Conservation (phyloP, 2,329 filamentous ascomycete genomes). For the Ophiostoma populinum region DNA sequence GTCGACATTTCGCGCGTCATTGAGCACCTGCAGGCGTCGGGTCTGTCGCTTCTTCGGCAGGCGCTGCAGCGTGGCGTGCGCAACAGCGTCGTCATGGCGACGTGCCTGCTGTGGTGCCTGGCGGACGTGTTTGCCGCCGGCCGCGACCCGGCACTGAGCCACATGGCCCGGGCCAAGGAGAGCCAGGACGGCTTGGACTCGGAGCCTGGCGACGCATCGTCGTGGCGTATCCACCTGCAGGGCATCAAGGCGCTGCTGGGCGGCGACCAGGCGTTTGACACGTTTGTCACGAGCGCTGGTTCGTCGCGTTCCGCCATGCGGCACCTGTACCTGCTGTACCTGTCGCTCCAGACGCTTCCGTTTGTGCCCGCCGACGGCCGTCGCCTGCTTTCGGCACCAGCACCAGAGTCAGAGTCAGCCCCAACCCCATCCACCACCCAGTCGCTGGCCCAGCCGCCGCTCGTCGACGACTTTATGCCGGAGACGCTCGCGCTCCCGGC, state of each 20-base stretch:
- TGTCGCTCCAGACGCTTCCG: slow-evolving; percentile 5
- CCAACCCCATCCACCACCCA: neutral
- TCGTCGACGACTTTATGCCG: slow-evolving; percentile 3
- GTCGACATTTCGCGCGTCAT: slow-evolving; percentile 5
- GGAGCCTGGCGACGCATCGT: neutral
- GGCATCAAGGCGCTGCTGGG: slow-evolving; percentile 7
- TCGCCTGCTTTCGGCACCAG: neutral
- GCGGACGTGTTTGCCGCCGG: slow-evolving; percentile 7
- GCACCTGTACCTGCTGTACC: slow-evolving; percentile 6
- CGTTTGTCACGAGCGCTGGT: slow-evolving; percentile 2
- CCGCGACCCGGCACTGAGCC: too few relatives aligned
- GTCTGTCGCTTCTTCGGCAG: slow-evolving; percentile 4
- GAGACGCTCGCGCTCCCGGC: too few relatives aligned
- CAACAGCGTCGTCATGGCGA: slow-evolving; percentile 5
- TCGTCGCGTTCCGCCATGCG: slow-evolving; percentile 5
- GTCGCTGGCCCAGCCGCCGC: neutral
- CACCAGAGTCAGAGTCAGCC: neutral
- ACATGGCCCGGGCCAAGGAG: too few relatives aligned
- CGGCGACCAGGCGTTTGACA: slow-evolving; percentile 3
- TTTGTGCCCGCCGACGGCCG: neutral
- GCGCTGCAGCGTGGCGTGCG: slow-evolving; percentile 2
- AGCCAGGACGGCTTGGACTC: too few relatives aligned
- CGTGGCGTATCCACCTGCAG: slow-evolving; percentile 9
- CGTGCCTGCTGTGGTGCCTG: slow-evolving; percentile 8
- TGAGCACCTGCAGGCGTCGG: slow-evolving; percentile 6